A percentile compares a stretch with the other conserved stretches of the same genome.
Evolutionary conservation across 768 basidiomycete species (phyloP).

Genomic region (Lentinula sp.): DNA sequence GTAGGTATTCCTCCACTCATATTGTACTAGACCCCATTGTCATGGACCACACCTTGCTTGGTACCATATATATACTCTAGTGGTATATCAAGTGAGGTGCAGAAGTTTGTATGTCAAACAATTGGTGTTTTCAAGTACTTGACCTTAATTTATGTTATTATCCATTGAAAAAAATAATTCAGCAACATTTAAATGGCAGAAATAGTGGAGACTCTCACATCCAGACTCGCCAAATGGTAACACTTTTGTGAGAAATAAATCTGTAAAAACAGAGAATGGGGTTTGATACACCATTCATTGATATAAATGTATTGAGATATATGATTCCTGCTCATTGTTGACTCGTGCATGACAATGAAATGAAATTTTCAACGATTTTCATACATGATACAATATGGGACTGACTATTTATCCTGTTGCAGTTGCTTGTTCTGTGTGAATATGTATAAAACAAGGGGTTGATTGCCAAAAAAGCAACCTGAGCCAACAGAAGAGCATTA

Average conservation of each 20-base stretch:
- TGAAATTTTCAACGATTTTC: not conserved
- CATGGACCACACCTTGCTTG: too few species aligned
- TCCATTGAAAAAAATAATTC: not conserved
- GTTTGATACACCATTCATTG: slow-evolving; percentile 36
- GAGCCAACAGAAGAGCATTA: too few species aligned
- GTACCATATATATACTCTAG: not conserved
- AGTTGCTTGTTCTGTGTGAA: slow-evolving; percentile 57
- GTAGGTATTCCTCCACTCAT: too few species aligned
- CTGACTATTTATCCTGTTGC: slow-evolving; percentile 59
- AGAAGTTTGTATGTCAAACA: slow-evolving; percentile 4
- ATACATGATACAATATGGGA: not conserved
- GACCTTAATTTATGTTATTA: not conserved
- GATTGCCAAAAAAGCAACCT: slow-evolving; percentile 24
- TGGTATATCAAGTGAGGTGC: not conserved
- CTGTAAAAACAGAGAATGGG: not conserved
- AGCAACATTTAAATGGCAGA: not conserved
- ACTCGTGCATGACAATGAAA: slow-evolving; percentile 47
- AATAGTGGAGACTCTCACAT: slow-evolving; percentile 35
- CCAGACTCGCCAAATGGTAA: slow-evolving; percentile 73
- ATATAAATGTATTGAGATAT: slow-evolving; percentile 58
- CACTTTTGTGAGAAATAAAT: slow-evolving; percentile 33
- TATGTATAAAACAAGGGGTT: slow-evolving; percentile 73
- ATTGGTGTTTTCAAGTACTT: slow-evolving; percentile 6
- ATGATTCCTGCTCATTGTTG: slow-evolving; percentile 66
- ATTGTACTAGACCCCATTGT: too few species aligned